Conservation (phyloP, 179 eudicot species). For the Monotropa hypopitys region DNA sequence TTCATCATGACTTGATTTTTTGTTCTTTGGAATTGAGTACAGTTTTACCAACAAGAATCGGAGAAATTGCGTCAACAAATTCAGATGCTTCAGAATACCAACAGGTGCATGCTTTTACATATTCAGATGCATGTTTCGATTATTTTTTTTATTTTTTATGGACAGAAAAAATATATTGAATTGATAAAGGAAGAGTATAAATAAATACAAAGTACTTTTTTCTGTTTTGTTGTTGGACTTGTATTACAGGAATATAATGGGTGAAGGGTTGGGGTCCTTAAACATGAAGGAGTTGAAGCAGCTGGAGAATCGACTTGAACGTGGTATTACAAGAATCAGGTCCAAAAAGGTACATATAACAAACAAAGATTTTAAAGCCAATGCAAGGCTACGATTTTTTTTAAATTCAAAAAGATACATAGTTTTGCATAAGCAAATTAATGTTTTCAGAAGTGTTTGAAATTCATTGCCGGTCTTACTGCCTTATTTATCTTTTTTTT, state of each 20-base stretch:
- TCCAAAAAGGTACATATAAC: conserved; percentile 50
- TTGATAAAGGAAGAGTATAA: too few species aligned
- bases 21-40: not conserved
- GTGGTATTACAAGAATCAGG: conserved; percentile 60
- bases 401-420: too few species aligned
- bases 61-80: conserved; percentile 41
- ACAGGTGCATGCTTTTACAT: conserved; percentile 26
- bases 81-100: conserved; percentile 35
- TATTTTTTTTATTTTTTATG: too few species aligned
- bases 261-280: conserved; percentile 55
- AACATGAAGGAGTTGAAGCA: conserved; percentile 70
- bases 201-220: too few species aligned
- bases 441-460: not conserved
- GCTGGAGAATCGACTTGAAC: conserved; percentile 60
- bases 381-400: too few species aligned
- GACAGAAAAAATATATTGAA: too few species aligned
- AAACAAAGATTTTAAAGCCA: too few species aligned
- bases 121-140: too few species aligned
- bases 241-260: conserved; percentile 50
- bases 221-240: not conserved
- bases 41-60: conserved; percentile 50
- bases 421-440: too few species aligned
- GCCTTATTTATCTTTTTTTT: not conserved
- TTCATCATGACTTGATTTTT: not conserved
- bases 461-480: not conserved